A percentile compares a stretch with the other conserved stretches of the same genome.
Evolutionary conservation across 2,329 filamentous ascomycete genomes (phyloP).

Genomic region (Aspergillus caelatus): DNA sequence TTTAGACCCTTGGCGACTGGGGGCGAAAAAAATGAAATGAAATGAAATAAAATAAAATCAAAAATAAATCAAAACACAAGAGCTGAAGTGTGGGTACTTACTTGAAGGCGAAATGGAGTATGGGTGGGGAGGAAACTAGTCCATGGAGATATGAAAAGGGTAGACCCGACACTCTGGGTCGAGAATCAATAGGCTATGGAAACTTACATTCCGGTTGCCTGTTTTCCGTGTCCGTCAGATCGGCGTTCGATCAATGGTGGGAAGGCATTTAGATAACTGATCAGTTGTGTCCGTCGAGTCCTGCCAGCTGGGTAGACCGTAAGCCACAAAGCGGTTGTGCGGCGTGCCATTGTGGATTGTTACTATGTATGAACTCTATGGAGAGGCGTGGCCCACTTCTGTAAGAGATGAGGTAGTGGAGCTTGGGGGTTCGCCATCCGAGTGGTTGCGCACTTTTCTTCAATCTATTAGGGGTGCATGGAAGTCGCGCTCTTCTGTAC

Average conservation of each 20-base stretch:
- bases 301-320: background rate
- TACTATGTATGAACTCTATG: constrained; percentile 1
- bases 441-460: background rate
- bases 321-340: background rate
- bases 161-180: background rate
- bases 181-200: background rate
- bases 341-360: background rate
- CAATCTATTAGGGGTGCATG: background rate
- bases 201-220: background rate
- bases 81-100: background rate
- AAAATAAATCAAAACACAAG: background rate
- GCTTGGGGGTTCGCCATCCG: background rate
- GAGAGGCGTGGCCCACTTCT: background rate
- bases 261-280: background rate
- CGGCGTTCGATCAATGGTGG: background rate
- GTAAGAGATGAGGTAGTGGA: background rate
- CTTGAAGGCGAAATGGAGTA: background rate
- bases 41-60: no score
- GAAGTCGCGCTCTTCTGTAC: background rate
- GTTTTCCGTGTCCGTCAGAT: background rate
- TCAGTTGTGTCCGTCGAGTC: background rate
- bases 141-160: background rate
- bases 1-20: background rate
- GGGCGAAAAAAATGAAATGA: background rate
- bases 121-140: background rate